Conservation (phyloP, 192 early-diverging fungal species). For the Rhizophagus clarus region DNA sequence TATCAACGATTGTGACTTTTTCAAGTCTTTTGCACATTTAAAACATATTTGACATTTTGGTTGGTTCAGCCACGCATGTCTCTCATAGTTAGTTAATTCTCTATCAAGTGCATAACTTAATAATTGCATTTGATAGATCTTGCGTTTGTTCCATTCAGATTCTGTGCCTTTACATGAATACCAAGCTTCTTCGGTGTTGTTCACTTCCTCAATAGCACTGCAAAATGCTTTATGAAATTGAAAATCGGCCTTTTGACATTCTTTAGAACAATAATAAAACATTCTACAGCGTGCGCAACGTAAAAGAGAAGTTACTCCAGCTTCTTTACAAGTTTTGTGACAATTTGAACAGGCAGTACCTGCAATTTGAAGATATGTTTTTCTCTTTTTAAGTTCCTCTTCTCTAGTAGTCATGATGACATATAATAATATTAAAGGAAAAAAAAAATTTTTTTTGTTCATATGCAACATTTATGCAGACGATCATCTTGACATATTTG, state of each 20-base stretch:
- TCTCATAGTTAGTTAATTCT: slow-evolving; percentile 7
- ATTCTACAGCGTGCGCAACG: slow-evolving; percentile 25
- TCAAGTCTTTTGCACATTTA: neutral
- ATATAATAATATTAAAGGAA: too few relatives aligned
- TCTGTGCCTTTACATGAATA: slow-evolving; percentile 17
- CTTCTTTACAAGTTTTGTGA: slow-evolving; percentile 25
- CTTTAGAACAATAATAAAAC: slow-evolving; percentile 28
- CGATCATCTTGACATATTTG: too few relatives aligned
- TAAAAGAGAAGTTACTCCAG: neutral
- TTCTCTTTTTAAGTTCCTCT: slow-evolving; percentile 21
- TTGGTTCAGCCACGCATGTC: slow-evolving; percentile 5
- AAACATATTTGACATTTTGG: slow-evolving; percentile 33
- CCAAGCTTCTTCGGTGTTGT: slow-evolving; percentile 13
- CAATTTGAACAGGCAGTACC: slow-evolving; percentile 14
- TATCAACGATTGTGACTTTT: neutral
- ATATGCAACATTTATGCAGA: too few relatives aligned
- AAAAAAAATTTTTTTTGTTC: neutral
- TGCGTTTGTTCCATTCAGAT: slow-evolving; percentile 29
- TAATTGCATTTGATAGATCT: slow-evolving; percentile 21
- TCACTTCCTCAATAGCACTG: slow-evolving; percentile 1
- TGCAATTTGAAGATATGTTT: slow-evolving; percentile 23
- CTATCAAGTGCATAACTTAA: slow-evolving; percentile 9
- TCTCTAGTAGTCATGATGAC: slow-evolving; percentile 5
- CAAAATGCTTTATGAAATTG: slow-evolving; percentile 23
- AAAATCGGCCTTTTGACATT: slow-evolving; percentile 29